phyloP scores from a whole-genome alignment of 768 basidiomycete species.

The Macrolepiota dolichaula region DNA sequence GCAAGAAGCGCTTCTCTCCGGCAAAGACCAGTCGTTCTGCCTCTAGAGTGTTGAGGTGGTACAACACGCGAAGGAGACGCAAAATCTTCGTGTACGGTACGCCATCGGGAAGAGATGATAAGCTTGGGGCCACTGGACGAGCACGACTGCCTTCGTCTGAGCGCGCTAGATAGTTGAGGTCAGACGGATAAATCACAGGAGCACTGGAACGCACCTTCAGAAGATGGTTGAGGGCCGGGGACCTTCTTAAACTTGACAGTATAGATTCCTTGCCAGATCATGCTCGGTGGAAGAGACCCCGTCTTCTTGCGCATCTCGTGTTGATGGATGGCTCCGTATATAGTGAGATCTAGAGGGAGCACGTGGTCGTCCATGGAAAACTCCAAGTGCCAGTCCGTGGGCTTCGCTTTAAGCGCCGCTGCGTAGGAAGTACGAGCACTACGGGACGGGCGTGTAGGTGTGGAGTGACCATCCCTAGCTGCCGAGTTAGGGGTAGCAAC shows the following conservation, averaged over 20 bases:
- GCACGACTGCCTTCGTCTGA: constrained; percentile 39
- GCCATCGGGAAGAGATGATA: constrained; percentile 81
- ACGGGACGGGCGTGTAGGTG: constrained; percentile 23
- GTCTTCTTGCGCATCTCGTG: constrained; percentile 79
- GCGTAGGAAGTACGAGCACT: constrained; percentile 76
- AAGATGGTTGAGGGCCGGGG: constrained; percentile 64
- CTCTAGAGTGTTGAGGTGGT: constrained; percentile 77
- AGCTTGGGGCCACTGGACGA: constrained; percentile 58
- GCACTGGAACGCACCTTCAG: constrained; percentile 50
- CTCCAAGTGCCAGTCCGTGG: constrained; percentile 95
- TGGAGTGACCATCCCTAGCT: constrained; percentile 34
- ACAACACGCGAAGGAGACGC: constrained; percentile 82
- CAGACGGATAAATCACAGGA: neutral
- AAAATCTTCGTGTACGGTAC: constrained; percentile 88
- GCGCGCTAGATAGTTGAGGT: constrained; percentile 23
- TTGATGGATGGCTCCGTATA: constrained; percentile 96
- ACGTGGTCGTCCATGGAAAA: constrained; percentile 90
- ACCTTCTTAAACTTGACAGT: constrained; percentile 94
- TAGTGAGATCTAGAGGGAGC: constrained; percentile 83
- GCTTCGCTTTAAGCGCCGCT: constrained; percentile 88
- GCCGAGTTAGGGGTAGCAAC: constrained; percentile 80
- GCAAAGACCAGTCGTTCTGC: constrained; percentile 52
- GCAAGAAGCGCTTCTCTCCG: constrained; percentile 53
- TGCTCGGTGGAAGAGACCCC: constrained; percentile 56
- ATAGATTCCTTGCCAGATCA: constrained; percentile 89